Evolutionary conservation across 805 yeast genomes (phyloP).

Genomic region (Debaryomyces castellii): DNA sequence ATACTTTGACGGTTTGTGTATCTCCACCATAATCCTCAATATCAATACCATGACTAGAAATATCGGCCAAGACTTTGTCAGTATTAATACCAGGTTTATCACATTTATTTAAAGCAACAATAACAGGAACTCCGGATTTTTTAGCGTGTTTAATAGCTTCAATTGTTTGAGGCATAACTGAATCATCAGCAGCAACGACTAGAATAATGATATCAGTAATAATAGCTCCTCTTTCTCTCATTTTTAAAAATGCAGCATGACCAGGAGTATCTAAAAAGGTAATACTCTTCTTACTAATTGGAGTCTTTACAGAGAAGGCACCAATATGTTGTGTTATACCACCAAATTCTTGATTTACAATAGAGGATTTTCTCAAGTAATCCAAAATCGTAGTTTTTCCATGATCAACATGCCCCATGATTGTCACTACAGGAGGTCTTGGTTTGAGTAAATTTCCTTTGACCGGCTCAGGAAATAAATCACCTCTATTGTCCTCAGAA

Average conservation of each 20-base stretch:
- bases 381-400: constrained; percentile 96
- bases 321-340: constrained; percentile 99
- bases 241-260: constrained; percentile 92
- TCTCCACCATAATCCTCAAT: constrained; percentile 96
- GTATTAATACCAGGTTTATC: constrained; percentile 77
- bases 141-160: constrained; percentile 95
- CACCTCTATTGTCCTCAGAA: constrained; percentile 62
- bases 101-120: constrained; percentile 91
- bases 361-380: constrained; percentile 76
- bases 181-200: constrained; percentile 96
- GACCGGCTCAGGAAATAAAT: constrained; percentile 55
- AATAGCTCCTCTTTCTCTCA: constrained; percentile 96
- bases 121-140: constrained; percentile 74
- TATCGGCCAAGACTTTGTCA: constrained; percentile 74
- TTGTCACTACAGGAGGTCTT: constrained; percentile 92
- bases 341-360: constrained; percentile 85
- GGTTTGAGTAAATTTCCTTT: constrained; percentile 49
- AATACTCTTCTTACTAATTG: constrained; percentile 67
- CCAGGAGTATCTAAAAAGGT: constrained; percentile 98
- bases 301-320: constrained; percentile 87
- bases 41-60: constrained; percentile 74
- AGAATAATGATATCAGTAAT: constrained; percentile 89
- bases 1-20: constrained; percentile 80
- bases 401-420: constrained; percentile 99
- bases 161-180: constrained; percentile 95